These are phyloP conservation scores for Sungouiella thailandica DNA, from an alignment of 805 yeast genomes.

Conservation along the genomic window DNA sequence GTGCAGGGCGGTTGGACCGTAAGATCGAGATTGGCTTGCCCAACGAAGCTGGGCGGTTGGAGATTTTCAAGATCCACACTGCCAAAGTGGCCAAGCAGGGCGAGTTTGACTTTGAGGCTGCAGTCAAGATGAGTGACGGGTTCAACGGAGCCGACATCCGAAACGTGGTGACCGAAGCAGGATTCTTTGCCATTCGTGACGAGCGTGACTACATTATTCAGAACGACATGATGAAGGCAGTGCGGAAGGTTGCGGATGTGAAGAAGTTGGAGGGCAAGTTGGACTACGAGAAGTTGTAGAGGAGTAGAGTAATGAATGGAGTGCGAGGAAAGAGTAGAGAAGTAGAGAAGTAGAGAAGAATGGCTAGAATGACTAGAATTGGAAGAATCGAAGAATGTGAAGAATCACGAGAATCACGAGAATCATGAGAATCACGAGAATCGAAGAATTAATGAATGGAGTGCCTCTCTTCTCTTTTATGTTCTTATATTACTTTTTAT, in stretches of 20 bases:
- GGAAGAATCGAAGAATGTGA: too few species aligned
- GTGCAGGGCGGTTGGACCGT: conserved; percentile 97
- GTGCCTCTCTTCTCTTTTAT: too few species aligned
- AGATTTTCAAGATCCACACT: conserved; percentile 90
- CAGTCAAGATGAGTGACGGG: conserved; percentile 98
- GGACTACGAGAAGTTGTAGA: conserved; percentile 86
- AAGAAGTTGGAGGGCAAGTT: conserved; percentile 95
- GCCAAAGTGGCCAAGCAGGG: conserved; percentile 83
- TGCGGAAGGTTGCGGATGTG: conserved; percentile 92
- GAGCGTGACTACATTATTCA: conserved; percentile 94
- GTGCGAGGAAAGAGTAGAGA: too few species aligned
- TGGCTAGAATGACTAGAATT: too few species aligned
- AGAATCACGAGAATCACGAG: too few species aligned
- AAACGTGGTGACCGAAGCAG: conserved; percentile 97
- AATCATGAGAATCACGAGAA: too few species aligned
- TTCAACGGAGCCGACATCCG: conserved; percentile 98
- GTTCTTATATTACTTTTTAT: conserved; percentile 6
- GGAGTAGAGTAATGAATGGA: too few species aligned
- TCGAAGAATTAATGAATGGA: too few species aligned
- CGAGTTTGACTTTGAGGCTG: conserved; percentile 94
- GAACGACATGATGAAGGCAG: conserved; percentile 95
- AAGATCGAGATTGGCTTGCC: conserved; percentile 95
- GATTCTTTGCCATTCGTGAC: conserved; percentile 95
- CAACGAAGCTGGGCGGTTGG: conserved; percentile 91
- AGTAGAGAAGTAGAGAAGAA: too few species aligned